A percentile compares a stretch with the other conserved stretches of the same genome.
Conservation (phyloP, 2,329 filamentous ascomycete genomes). For the Atkinsonella texensis region DNA sequence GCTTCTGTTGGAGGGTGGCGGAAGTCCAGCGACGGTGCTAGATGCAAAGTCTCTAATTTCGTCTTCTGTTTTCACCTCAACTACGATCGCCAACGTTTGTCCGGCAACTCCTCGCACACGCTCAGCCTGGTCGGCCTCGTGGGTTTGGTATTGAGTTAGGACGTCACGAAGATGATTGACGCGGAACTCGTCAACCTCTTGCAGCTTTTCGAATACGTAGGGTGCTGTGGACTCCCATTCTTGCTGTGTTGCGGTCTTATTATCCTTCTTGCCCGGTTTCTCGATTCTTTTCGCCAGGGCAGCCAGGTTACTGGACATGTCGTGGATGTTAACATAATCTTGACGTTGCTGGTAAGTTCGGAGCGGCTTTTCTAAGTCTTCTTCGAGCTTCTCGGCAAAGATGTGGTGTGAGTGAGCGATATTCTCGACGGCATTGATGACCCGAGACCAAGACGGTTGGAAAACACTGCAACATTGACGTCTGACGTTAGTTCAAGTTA, state of each 20-base stretch:
- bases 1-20: conserved; percentile 24
- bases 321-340: conserved; percentile 71
- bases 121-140: conserved; percentile 80
- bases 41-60: conserved; percentile 68
- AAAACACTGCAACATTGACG: conserved; percentile 54
- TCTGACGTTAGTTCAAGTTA: conserved; percentile 4
- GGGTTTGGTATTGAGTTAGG: conserved; percentile 84
- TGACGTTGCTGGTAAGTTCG: conserved; percentile 62
- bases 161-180: conserved; percentile 83
- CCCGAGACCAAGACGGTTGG: conserved; percentile 78
- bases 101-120: conserved; percentile 63
- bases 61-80: conserved; percentile 76
- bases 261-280: conserved; percentile 69
- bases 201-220: conserved; percentile 86
- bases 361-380: conserved; percentile 76
- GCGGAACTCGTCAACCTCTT: conserved; percentile 79
- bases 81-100: conserved; percentile 64
- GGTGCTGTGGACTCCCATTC: conserved; percentile 94
- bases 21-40: conserved; percentile 29
- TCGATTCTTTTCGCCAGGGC: conserved; percentile 76
- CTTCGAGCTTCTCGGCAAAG: conserved; percentile 71
- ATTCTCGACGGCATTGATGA: conserved; percentile 66
- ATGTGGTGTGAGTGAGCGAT: conserved; percentile 74
- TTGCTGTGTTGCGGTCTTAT: conserved; percentile 63
- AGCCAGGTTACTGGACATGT: conserved; percentile 70